Evolutionary conservation across 257 asterid species (phyloP).

Genomic region (Eustoma russellianum): DNA sequence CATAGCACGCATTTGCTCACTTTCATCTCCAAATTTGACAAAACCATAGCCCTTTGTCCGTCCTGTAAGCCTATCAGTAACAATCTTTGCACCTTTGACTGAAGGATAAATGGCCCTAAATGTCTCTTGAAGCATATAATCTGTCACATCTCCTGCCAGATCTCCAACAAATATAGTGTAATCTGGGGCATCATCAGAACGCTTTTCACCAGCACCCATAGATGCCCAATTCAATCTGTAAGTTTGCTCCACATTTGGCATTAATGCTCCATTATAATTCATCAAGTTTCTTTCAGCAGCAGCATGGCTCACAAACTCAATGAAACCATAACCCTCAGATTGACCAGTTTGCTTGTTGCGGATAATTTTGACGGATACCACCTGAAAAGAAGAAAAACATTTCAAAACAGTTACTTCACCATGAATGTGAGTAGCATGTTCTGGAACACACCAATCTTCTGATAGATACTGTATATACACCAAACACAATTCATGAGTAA

Average conservation of each 20-base stretch:
- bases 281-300: conserved; percentile 78
- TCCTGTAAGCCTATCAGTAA: conserved; percentile 76
- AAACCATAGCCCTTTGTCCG: conserved; percentile 94
- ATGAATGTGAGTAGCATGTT: too few relatives aligned
- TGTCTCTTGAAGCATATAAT: conserved; percentile 80
- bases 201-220: conserved; percentile 84
- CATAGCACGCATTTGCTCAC: conserved; percentile 80
- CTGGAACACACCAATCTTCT: too few relatives aligned
- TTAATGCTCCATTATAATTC: conserved; percentile 51
- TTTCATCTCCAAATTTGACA: conserved; percentile 77
- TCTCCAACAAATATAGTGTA: conserved; percentile 87
- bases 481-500: too few relatives aligned
- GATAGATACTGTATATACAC: too few relatives aligned
- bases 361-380: conserved; percentile 61
- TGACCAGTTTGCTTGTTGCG: conserved; percentile 74
- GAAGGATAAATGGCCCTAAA: conserved; percentile 66
- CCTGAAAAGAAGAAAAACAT: conserved; percentile 25
- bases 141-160: conserved; percentile 92
- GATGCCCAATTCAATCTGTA: conserved; percentile 96
- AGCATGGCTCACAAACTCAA: conserved; percentile 73
- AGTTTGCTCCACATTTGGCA: conserved; percentile 72
- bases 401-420: too few relatives aligned
- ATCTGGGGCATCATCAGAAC: conserved; percentile 60
- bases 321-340: conserved; percentile 88
- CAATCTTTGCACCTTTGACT: conserved; percentile 83